Evolutionary conservation across 73 alveolate species (phyloP), one percentile per base, ranked within the genome.

Genomic region (Paramecium primaurelia): DNA sequence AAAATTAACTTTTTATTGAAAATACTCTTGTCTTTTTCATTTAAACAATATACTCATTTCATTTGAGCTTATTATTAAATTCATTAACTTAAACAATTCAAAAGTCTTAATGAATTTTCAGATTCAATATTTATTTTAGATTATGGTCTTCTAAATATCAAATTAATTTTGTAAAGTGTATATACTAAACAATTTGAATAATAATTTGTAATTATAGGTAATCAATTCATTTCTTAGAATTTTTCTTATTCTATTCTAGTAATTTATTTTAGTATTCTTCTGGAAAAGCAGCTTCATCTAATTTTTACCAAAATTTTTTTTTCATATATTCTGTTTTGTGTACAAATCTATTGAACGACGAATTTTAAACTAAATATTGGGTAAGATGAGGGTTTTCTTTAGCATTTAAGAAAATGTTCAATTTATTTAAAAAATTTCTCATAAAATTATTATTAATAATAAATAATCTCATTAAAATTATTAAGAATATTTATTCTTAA

Each of bases 241-340:
- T 73, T 73, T 32, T 73, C 37, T 73, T 34, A 20, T 40, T 73
- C 47, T 40, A 22, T 44, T 37, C 87, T 12, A 73, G 58, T 37
- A 73, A 40, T 37, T 73, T 73, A 22, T 40, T 34, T 73, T 4
- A 37, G 87, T 73, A 40, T 16, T 36, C 38, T 14, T 73, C 87
- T 16, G 87, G 87, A 73, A 73, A 73, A 22, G 87, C 87, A 14
- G 87, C 87, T 37, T 73, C 87, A 34, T 73, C 87, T 73, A 73
- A 73, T 40, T 73, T 73, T 38, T 73, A 38, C 87, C 87, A 73
- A 73, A 73, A 73, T 38, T 73, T 73, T 44, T 37, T 73, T 18
- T 73, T 73, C 60, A 18, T 18, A n/a, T 37, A 73, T 38, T 73
- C 87, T 30, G 87, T 40, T 73, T 73, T 73, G 22, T 73, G 87